Base-by-base conservation (phyloP, 768 basidiomycete species). In the Mycena crocata region DNA sequence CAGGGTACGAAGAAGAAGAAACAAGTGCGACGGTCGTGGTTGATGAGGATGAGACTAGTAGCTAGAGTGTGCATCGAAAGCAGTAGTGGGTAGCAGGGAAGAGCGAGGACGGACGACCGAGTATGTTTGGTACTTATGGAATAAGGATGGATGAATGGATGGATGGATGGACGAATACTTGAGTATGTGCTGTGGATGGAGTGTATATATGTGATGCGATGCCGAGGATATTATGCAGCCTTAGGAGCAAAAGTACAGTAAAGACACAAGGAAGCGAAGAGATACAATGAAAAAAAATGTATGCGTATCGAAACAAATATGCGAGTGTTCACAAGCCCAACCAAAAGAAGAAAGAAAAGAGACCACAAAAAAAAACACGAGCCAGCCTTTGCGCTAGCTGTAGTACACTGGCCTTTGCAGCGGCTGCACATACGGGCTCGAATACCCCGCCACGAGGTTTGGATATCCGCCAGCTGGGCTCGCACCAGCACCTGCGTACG, bases 361-460 rank as follows among this genome's bases (percentile, higher is more conserved):
- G 46, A 61, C 10, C n/a, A n/a, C n/a, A 40, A n/a, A 55, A 32
- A 30, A n/a, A 26, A 44, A 57, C 26, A 26, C 17, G 7, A 9
- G 31, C 34, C n/a, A 64, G 46, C 61, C 52, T 62, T 26, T n/a
- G 34, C 52, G 45, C 62, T 62, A 55, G 44, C 61, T 39, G n/a
- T 55, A 40, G 32, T 63, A 63, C 21, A 56, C 40, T 30, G 35
- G 51, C 19, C 28, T 30, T 19, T 59, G 48, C 40, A 64, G n/a
- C 23, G 64, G 51, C 44, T 39, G 34, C 21, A 59, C 64, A 19
- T 64, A 64, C 12, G 63, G 63, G 56, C 63, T 64, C 28, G 63
- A 55, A 35, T 63, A 63, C n/a, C 35, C 62, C 21, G 62, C 52
- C 31, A 39, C 49, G n/a, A 59, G 45, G 24, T 58, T 46, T n/a